These are phyloP conservation scores for Rhizophora mangle DNA, from an alignment of 345 rosid genomes.

Conservation along the genomic window DNA sequence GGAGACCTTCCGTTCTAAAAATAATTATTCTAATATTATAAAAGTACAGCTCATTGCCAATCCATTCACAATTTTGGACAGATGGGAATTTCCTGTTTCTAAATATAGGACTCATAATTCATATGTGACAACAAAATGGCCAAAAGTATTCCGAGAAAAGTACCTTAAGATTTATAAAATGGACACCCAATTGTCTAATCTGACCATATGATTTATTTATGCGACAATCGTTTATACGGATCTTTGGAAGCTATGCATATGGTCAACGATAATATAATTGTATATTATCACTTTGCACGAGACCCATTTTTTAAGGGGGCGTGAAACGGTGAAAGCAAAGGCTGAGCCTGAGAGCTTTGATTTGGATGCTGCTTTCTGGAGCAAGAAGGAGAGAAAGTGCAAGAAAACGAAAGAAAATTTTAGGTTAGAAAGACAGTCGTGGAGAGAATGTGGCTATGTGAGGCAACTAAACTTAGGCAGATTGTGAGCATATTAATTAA, in stretches of 20 bases:
- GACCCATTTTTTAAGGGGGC: not conserved
- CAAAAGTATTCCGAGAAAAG: too few relatives aligned
- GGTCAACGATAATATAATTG: too few relatives aligned
- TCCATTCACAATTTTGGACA: not conserved
- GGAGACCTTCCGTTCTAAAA: too few relatives aligned
- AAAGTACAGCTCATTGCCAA: too few relatives aligned
- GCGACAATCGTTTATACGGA: too few relatives aligned
- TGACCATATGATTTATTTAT: too few relatives aligned
- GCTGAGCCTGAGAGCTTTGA: not conserved
- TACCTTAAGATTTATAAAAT: too few relatives aligned
- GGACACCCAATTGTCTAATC: too few relatives aligned
- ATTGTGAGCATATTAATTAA: conserved; percentile 17
- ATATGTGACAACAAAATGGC: too few relatives aligned
- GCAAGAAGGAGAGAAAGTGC: not conserved
- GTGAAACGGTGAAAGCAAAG: not conserved
- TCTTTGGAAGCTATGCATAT: too few relatives aligned
- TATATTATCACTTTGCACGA: not conserved
- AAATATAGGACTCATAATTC: too few relatives aligned
- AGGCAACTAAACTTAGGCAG: conserved; percentile 10
- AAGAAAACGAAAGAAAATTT: conserved; percentile 1
- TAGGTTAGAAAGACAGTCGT: conserved; percentile 3
- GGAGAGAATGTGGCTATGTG: conserved; percentile 21
- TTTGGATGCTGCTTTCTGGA: conserved; percentile 5
- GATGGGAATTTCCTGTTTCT: not conserved
- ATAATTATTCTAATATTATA: too few relatives aligned